phyloP scores from a whole-genome alignment of 2,329 filamentous ascomycete species.

The Fusarium praegraminearum region DNA sequence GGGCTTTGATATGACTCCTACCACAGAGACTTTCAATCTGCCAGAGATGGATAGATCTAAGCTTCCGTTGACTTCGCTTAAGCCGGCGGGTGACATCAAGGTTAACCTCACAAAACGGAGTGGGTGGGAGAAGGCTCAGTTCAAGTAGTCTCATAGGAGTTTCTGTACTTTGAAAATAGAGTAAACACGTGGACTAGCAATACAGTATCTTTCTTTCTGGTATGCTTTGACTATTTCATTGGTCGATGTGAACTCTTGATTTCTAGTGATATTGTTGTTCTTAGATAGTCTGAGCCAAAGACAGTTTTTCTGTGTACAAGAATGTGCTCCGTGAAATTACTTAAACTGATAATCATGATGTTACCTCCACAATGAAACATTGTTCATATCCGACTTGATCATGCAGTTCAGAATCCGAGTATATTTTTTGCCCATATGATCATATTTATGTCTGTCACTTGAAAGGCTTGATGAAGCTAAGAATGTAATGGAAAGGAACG shows the following conservation, averaged over 20 bases:
- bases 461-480: too few species aligned
- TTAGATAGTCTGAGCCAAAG: too few species aligned
- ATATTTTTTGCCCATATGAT: too few species aligned
- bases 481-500: too few species aligned
- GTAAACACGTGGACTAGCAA: neutral
- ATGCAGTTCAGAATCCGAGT: neutral
- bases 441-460: too few species aligned
- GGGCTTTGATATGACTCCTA: conserved; percentile 31
- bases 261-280: neutral
- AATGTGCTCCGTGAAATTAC: neutral
- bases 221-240: neutral
- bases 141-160: conserved; percentile 2
- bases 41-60: conserved; percentile 37
- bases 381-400: neutral
- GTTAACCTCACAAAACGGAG: conserved; percentile 3
- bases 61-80: conserved; percentile 35
- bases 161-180: neutral
- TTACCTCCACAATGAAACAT: too few species aligned
- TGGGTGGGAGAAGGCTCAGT: conserved; percentile 1
- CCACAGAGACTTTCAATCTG: conserved; percentile 4
- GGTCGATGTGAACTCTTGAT: neutral
- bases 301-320: neutral
- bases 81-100: conserved; percentile 24
- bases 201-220: neutral
- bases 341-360: neutral